Evolutionary conservation across 805 yeast species (phyloP), one percentile per base, ranked within the genome.

Genomic region (Komagataella mondaviorum): DNA sequence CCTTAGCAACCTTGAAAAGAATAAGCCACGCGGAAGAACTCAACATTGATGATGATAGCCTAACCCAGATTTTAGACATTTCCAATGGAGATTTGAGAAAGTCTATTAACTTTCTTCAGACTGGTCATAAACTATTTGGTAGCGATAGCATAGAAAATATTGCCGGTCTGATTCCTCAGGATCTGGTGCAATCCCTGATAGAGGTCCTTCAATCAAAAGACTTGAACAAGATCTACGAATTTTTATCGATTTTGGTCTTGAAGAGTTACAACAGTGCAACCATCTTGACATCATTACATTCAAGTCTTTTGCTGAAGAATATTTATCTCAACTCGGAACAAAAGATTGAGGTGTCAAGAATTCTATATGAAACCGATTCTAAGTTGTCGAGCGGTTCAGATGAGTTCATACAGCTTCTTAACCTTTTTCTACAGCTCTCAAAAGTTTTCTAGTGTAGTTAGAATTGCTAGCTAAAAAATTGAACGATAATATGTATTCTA

Each of bases 41-140:
- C 3, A 39, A 30, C 10, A 49, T 54, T 23, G 74, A 73, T 49
- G 74, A 73, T 6, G 78, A 72, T 3, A 86, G 77, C 0, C 69
- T 88, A 48, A 71, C 70, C 30, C 80, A 79, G 59, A 80, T 93
- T 10, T 69, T 93, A 52, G 69, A 66, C n/a, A 81, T 88, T 3
- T 78, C 96, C 17, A 76, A 75, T 51, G 99, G 99, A 53, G 99
- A 93, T 71, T 74, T 93, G 60, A 81, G 99, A 70, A 86, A 83
- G 58, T 96, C 96, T 6, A 90, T 93, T 56, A 93, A 97, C 2
- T 77, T 81, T 53, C 72, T 93, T 47, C 99, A 93, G 67, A 84
- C 93, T 44, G 85, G 95, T 8, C 77, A 88, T 43, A 82, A 78
- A 56, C 66, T 83, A 52, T 72, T 73, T 51, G n/a, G 43, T n/a